Evolutionary conservation across 202 grass and related monocot genomes (phyloP).

Genomic region (Carex arenaria): DNA sequence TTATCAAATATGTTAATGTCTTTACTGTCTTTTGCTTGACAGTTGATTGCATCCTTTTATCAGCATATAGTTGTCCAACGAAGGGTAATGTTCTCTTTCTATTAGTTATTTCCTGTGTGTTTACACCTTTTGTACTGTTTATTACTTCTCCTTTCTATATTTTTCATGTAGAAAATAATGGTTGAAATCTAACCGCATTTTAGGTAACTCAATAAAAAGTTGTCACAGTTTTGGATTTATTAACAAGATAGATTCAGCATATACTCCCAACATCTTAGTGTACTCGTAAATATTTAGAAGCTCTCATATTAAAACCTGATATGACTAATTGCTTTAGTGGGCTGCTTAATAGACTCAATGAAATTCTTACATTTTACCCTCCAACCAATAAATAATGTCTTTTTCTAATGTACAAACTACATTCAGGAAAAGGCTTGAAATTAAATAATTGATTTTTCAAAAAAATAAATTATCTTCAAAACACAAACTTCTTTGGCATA

Average conservation of each 20-base stretch:
- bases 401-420: not conserved
- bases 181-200: not conserved
- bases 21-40: constrained; percentile 23
- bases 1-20: constrained; percentile 5
- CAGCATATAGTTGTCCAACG: constrained; percentile 94
- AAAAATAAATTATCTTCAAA: not conserved
- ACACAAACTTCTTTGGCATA: not conserved
- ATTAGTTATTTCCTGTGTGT: not conserved
- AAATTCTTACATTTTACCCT: not conserved
- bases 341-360: not conserved
- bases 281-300: not conserved
- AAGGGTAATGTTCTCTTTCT: constrained; percentile 47
- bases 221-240: not conserved
- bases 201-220: not conserved
- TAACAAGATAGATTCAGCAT: not conserved
- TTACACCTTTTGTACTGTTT: not conserved
- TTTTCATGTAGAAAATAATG: constrained; percentile 17
- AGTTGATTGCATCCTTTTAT: constrained; percentile 85
- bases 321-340: not conserved
- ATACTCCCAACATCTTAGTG: not conserved
- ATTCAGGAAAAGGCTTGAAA: not conserved
- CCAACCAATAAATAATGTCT: not conserved
- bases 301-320: not conserved
- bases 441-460: not conserved
- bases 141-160: not conserved